phyloP scores from a whole-genome alignment of 805 yeast species.

The Candida tibetensis region DNA sequence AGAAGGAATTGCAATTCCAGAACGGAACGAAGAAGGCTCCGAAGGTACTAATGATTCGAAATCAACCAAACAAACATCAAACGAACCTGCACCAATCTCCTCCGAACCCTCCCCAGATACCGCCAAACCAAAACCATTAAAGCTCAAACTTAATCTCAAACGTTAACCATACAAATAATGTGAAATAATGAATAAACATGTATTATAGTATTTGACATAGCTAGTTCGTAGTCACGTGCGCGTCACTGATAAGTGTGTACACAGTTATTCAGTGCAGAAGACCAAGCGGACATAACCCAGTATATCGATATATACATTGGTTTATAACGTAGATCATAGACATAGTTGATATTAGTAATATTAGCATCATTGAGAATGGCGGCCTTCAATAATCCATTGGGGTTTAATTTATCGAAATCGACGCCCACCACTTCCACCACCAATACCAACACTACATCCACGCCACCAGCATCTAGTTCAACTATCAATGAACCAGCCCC shows the following conservation, averaged over 20 bases:
- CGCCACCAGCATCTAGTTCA: conserved; percentile 11
- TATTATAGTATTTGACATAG: background rate
- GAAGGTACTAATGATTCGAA: background rate
- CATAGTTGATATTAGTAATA: no score
- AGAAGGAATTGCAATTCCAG: conserved; percentile 7
- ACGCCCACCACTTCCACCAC: conserved; percentile 43
- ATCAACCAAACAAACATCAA: conserved; percentile 6
- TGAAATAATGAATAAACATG: conserved; percentile 2
- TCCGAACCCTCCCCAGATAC: background rate
- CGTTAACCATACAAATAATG: conserved; percentile 6
- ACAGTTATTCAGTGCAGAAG: no score
- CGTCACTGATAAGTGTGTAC: no score
- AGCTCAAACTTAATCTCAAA: conserved; percentile 15
- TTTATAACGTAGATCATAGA: no score
- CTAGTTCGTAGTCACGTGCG: no score
- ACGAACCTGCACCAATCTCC: conserved; percentile 1
- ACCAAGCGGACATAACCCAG: no score
- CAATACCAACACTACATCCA: conserved; percentile 27
- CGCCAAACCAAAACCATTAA: conserved; percentile 10
- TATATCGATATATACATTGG: no score
- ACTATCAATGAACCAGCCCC: background rate
- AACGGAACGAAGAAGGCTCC: conserved; percentile 10
- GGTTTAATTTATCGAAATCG: conserved; percentile 37
- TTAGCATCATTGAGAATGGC: conserved; percentile 9
- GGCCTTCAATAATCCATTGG: conserved; percentile 29